Base-by-base conservation (phyloP, 805 yeast species). In the Suhomyces sp. region DNA sequence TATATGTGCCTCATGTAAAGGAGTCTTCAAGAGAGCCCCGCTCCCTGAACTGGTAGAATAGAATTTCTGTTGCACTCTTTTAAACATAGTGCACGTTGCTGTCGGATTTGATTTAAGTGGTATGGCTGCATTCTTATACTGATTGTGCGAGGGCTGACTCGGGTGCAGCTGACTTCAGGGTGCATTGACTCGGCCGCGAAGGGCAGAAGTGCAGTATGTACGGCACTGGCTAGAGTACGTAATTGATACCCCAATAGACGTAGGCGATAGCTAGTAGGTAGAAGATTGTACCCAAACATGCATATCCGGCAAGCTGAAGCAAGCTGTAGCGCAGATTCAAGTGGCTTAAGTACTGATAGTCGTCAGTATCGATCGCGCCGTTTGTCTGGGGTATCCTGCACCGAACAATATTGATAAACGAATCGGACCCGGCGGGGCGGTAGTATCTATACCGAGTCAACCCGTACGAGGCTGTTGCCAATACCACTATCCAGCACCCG, bases 1-100 rank as follows among this genome's bases (percentile, higher is more conserved):
- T 33, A 86, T 75, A 66, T 94, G 97, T 21, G 90, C 77, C 52
- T 87, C 90, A 66, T 86, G 83, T 40, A 94, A 76, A 4, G 98
- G 96, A 1, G 98, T 94, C 59, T 76, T 82, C 57, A 80, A 75
- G 53, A 78, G 65, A 2, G 46, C 47, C 29, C 44, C 44, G 29
- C 44, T 41, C 29, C 44, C 44, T 6, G 61, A 19, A 1, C 70
- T 56, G 6, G 66, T 61, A 7, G 75, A 64, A 46, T 65, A 63
- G 40, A 49, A 41, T 27, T 39, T 49, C 12, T 21, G 21, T 33
- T 44, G 43, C n/a, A 24, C 43, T 33, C 35, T 35, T 44, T 40
- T 44, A 19, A 49, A 44, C 52, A 49, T 49, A 20, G 6, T 25
- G 19, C 17, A 25, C 39, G 49, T 13, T 22, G 29, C 15, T 40